Conservation (phyloP, 2,329 filamentous ascomycete genomes). For the Aspergillus phoenicis region DNA sequence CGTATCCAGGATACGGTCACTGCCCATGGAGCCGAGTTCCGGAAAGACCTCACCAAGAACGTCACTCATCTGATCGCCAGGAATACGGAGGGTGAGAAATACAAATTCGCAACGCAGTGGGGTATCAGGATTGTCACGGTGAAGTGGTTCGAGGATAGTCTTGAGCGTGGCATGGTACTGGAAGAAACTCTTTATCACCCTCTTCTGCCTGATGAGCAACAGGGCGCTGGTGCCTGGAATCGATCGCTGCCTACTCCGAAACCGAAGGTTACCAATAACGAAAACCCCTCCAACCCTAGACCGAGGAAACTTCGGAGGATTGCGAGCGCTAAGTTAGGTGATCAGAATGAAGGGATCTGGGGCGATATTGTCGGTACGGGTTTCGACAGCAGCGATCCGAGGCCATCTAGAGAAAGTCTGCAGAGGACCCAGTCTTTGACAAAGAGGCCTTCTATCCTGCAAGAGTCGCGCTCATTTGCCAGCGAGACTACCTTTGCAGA, state of each 20-base stretch:
- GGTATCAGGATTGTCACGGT: conserved; percentile 74
- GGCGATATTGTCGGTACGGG: conserved; percentile 72
- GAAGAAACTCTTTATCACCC: conserved; percentile 87
- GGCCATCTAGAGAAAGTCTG: conserved; percentile 30
- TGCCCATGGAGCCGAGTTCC: conserved; percentile 77
- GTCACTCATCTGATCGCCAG: conserved; percentile 87
- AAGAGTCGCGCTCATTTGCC: conserved; percentile 42
- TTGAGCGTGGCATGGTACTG: conserved; percentile 84
- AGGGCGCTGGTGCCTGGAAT: conserved; percentile 77
- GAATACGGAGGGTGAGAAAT: conserved; percentile 83
- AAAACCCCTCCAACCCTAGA: conserved; percentile 57
- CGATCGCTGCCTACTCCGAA: conserved; percentile 43
- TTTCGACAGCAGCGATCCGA: conserved; percentile 30
- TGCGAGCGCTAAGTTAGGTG: conserved; percentile 79
- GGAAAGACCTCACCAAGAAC: conserved; percentile 79
- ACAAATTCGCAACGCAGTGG: conserved; percentile 83
- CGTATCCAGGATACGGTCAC: conserved; percentile 69
- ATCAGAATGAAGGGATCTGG: conserved; percentile 84
- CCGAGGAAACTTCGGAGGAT: conserved; percentile 83
- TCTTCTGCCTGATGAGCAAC: conserved; percentile 65
- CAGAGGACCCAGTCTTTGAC: conserved; percentile 21
- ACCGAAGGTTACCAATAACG: conserved; percentile 45
- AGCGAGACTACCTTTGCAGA: conserved; percentile 41
- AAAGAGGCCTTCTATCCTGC: conserved; percentile 28
- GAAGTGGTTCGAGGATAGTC: conserved; percentile 83